Conservation (phyloP, 1,284 basidiomycete species). For the Bondarzewia mesenterica region DNA sequence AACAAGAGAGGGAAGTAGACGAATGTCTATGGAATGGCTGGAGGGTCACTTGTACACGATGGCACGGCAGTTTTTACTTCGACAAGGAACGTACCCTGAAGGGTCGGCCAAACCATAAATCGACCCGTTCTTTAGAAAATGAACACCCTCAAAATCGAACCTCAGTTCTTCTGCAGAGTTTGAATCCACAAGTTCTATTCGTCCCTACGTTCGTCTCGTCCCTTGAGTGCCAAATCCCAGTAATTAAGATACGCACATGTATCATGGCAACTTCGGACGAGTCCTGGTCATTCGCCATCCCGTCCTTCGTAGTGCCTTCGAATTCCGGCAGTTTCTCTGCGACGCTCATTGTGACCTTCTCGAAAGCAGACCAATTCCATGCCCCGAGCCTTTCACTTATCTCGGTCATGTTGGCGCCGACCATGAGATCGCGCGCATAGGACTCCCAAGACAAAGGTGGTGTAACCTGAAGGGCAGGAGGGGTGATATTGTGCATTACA, state of each 20-base stretch:
- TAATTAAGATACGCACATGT: slow-evolving; percentile 41
- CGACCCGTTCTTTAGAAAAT: slow-evolving; percentile 70
- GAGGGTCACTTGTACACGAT: background rate
- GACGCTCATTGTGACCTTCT: slow-evolving; percentile 56
- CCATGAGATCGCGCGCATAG: slow-evolving; percentile 40
- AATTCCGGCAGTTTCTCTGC: slow-evolving; percentile 45
- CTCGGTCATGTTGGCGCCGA: slow-evolving; percentile 42
- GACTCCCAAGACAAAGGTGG: slow-evolving; percentile 35
- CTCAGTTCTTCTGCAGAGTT: slow-evolving; percentile 46
- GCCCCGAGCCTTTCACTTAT: slow-evolving; percentile 35
- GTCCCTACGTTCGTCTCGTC: slow-evolving; percentile 40
- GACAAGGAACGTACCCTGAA: slow-evolving; percentile 40
- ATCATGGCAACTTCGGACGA: slow-evolving; percentile 36
- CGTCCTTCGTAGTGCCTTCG: slow-evolving; percentile 18
- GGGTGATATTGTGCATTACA: slow-evolving; percentile 56
- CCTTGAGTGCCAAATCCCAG: background rate
- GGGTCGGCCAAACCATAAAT: slow-evolving; percentile 71
- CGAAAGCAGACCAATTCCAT: slow-evolving; percentile 65
- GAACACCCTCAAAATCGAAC: slow-evolving; percentile 72
- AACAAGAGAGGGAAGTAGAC: slow-evolving; percentile 58
- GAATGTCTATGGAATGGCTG: slow-evolving; percentile 57
- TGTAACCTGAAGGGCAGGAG: slow-evolving; percentile 23
- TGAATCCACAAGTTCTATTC: slow-evolving; percentile 54
- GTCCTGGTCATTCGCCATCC: slow-evolving; percentile 24
- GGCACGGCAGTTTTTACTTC: no score